Evolutionary conservation across 768 basidiomycete species (phyloP).

Genomic region (Mycena metata): DNA sequence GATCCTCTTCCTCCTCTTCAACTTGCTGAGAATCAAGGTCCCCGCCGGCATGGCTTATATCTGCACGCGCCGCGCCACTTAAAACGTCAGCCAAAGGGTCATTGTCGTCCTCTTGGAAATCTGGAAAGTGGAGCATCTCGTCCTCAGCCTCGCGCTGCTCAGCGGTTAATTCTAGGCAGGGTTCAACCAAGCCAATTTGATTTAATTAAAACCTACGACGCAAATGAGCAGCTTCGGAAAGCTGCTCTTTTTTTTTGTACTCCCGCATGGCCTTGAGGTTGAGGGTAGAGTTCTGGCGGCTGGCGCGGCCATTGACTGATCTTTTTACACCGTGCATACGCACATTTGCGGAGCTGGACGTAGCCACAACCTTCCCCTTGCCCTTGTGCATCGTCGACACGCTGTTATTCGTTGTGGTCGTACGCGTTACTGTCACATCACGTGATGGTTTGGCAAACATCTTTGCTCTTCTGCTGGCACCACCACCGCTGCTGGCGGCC

Average conservation of each 20-base stretch:
- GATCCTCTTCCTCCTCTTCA: conserved; percentile 10
- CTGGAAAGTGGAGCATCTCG: neutral
- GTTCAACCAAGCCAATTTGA: too few species aligned
- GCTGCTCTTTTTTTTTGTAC: neutral
- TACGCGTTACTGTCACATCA: too few species aligned
- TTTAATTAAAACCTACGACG: neutral
- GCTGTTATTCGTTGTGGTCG: neutral
- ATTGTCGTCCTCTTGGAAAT: neutral
- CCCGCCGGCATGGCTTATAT: conserved; percentile 23
- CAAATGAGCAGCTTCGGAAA: neutral
- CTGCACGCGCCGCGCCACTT: neutral
- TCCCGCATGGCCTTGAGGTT: neutral
- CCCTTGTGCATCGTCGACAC: neutral
- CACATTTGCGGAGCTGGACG: neutral
- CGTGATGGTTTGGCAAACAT: too few species aligned
- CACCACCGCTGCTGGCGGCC: too few species aligned
- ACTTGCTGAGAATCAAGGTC: neutral
- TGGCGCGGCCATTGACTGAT: neutral
- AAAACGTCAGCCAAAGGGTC: conserved; percentile 4
- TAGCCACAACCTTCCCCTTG: neutral
- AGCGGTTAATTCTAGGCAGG: too few species aligned
- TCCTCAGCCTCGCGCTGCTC: neutral
- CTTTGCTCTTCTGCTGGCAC: too few species aligned
- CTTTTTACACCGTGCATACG: neutral
- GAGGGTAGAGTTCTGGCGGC: neutral